Evolutionary conservation across 1,284 basidiomycete genomes (phyloP).

Genomic region (Athelia sp.): DNA sequence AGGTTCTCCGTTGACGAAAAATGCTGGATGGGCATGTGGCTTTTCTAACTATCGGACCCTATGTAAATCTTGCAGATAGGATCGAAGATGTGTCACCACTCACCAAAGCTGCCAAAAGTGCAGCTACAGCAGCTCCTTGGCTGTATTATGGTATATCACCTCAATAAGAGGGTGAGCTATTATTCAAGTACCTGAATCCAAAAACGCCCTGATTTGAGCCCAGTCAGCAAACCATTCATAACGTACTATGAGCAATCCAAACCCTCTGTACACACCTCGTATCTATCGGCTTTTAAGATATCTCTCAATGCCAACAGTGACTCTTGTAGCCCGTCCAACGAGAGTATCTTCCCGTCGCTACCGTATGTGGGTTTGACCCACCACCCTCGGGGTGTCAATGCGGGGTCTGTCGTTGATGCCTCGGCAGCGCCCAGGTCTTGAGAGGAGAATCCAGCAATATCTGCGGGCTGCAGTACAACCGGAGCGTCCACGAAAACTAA

Average conservation of each 20-base stretch:
- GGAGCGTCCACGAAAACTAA: slow-evolving; percentile 82
- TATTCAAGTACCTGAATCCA: slow-evolving; percentile 59
- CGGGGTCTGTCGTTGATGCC: slow-evolving; percentile 48
- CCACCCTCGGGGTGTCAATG: slow-evolving; percentile 76
- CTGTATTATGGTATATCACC: slow-evolving; percentile 27
- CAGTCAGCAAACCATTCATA: slow-evolving; percentile 3
- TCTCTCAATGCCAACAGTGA: slow-evolving; percentile 37
- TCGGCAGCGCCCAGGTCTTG: slow-evolving; percentile 55
- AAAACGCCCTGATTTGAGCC: slow-evolving; percentile 63
- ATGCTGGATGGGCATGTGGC: slow-evolving; percentile 53
- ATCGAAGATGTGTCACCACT: slow-evolving; percentile 18
- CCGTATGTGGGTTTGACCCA: no score
- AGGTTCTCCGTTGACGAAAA: slow-evolving; percentile 59
- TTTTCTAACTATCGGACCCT: slow-evolving; percentile 25
- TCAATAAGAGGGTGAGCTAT: slow-evolving; percentile 2
- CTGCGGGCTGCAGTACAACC: slow-evolving; percentile 66
- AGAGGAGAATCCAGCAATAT: slow-evolving; percentile 48
- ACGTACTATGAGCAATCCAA: background rate
- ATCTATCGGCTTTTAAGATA: slow-evolving; percentile 43
- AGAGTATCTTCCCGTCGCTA: no score
- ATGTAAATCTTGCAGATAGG: no score
- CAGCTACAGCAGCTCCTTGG: slow-evolving; percentile 81
- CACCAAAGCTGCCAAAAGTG: slow-evolving; percentile 70
- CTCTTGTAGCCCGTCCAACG: slow-evolving; percentile 31
- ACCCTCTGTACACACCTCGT: slow-evolving; percentile 43